These are phyloP conservation scores for Alternaria postmessia DNA, from an alignment of 2,329 filamentous ascomycete genomes.

Conservation along the genomic window DNA sequence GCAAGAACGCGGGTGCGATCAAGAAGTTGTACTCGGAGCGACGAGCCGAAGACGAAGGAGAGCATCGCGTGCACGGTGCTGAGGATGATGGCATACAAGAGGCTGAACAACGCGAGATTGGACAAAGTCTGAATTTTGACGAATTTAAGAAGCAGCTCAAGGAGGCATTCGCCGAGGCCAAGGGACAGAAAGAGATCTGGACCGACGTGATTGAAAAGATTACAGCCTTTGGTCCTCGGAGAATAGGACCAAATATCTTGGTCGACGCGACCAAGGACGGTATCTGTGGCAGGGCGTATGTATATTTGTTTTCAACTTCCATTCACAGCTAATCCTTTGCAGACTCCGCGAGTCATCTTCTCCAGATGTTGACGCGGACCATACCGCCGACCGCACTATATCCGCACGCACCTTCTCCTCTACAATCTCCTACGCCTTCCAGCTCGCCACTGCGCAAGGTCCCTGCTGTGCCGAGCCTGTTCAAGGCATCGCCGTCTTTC, in stretches of 20 bases:
- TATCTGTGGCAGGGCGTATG: slow-evolving; percentile 76
- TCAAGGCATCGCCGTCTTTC: slow-evolving; percentile 88
- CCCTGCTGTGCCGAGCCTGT: slow-evolving; percentile 92
- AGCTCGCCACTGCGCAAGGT: slow-evolving; percentile 86
- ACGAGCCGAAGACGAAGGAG: slow-evolving; percentile 59
- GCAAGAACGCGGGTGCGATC: slow-evolving; percentile 80
- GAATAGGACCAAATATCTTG: slow-evolving; percentile 87
- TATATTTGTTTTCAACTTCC: slow-evolving; percentile 14
- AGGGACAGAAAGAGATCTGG: slow-evolving; percentile 80
- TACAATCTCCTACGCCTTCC: slow-evolving; percentile 93
- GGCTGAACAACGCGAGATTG: slow-evolving; percentile 63
- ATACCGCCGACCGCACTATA: slow-evolving; percentile 46
- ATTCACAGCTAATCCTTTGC: slow-evolving; percentile 15
- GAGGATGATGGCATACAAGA: slow-evolving; percentile 58
- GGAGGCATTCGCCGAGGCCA: slow-evolving; percentile 72
- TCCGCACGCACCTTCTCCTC: slow-evolving; percentile 78
- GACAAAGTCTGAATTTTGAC: slow-evolving; percentile 70
- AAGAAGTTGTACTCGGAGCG: slow-evolving; percentile 80
- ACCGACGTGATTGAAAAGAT: slow-evolving; percentile 79
- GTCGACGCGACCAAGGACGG: slow-evolving; percentile 80
- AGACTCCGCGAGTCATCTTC: slow-evolving; percentile 40
- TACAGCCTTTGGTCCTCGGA: slow-evolving; percentile 85
- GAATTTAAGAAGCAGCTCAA: slow-evolving; percentile 81
- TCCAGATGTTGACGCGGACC: slow-evolving; percentile 48
- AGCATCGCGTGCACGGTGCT: slow-evolving; percentile 57